Percentiles rank a stretch among this genome's conserved stretches.
Conservation (phyloP, 192 early-diverging fungal genomes). For the Chytriomyces hyalinus region DNA sequence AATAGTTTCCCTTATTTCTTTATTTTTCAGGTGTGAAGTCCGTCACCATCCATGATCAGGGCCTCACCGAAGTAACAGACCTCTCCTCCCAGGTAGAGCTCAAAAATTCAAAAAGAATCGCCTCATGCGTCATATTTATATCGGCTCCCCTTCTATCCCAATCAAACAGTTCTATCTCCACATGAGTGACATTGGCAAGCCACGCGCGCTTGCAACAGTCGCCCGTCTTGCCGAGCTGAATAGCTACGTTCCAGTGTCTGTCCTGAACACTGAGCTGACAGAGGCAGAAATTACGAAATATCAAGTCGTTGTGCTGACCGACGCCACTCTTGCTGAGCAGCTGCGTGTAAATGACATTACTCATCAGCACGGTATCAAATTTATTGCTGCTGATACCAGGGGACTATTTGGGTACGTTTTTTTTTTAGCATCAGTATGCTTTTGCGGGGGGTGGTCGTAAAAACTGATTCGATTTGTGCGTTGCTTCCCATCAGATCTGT, state of each 20-base stretch:
- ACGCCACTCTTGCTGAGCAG: constrained; percentile 75
- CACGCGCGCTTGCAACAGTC: constrained; percentile 74
- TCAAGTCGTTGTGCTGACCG: constrained; percentile 88
- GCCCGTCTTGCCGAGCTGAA: constrained; percentile 93
- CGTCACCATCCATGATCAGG: constrained; percentile 92
- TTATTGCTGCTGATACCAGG: constrained; percentile 85
- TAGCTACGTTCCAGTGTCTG: constrained; percentile 92
- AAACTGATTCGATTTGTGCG: not conserved
- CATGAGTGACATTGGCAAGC: constrained; percentile 83
- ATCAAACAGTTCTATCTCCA: constrained; percentile 83
- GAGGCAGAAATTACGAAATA: constrained; percentile 62
- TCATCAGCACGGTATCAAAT: constrained; percentile 66
- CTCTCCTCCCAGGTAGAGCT: constrained; percentile 81
- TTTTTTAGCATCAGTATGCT: not conserved
- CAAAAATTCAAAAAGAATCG: not conserved
- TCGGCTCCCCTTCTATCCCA: not conserved
- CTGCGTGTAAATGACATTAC: constrained; percentile 85
- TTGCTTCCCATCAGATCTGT: constrained; percentile 53
- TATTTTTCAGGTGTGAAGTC: constrained; percentile 81
- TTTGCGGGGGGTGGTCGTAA: not conserved
- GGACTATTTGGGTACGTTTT: constrained; percentile 85
- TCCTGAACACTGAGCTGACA: constrained; percentile 71
- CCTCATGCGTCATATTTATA: not conserved
- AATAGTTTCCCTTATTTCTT: not conserved
- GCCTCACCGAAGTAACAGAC: constrained; percentile 75